Base-by-base conservation (phyloP, 2,329 filamentous ascomycete species). In the Colletotrichum cereale region DNA sequence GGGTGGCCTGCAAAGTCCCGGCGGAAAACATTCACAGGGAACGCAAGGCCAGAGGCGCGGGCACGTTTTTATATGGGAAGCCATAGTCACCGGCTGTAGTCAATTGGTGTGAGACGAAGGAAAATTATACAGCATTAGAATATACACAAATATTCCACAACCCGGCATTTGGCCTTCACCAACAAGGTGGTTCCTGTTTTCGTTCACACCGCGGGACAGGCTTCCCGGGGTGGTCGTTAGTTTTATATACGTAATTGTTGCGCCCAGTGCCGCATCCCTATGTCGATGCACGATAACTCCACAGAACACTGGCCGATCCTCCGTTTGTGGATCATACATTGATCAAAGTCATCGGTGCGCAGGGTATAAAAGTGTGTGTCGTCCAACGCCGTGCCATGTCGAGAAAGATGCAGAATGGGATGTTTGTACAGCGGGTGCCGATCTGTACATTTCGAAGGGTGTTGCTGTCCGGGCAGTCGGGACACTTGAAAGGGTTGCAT, bases 71-170 rank as follows among this genome's bases (percentile, higher is more conserved):
- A 12, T 21, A n/a, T 14, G 29, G 52, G 18, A 34, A 57, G 50
- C 50, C 50, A 34, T 21, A 26, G 21, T 56, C 50, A 57, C 52
- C 48, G 24, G 38, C 40, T 60, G 18, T 31, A 53, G 36, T 40
- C 26, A 62, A 62, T 52, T 40, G 44, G 34, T 40, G 47, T 29
- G 31, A 52, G 44, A 62, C 60, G 34, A 38, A 62, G 76, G 68
- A 77, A 77, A 80, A 80, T 81, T 81, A 81, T 80, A 81, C 78
- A 81, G 78, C 79, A 81, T 75, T 77, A 79, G 76, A 80, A 80
- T 80, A 79, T 79, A 78, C 76, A 29, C 18, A 76, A 66, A 50
- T 74, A 74, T 73, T 73, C 67, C 61, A 71, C 71, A 71, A 52
- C 67, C 71, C 62, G 53, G 58, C 58, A 56, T 67, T 63, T 52